A percentile compares a stretch with the other conserved stretches of the same genome.
Evolutionary conservation across 2,329 filamentous ascomycete genomes (phyloP).

Genomic region (Myriosclerotinia curreyana): DNA sequence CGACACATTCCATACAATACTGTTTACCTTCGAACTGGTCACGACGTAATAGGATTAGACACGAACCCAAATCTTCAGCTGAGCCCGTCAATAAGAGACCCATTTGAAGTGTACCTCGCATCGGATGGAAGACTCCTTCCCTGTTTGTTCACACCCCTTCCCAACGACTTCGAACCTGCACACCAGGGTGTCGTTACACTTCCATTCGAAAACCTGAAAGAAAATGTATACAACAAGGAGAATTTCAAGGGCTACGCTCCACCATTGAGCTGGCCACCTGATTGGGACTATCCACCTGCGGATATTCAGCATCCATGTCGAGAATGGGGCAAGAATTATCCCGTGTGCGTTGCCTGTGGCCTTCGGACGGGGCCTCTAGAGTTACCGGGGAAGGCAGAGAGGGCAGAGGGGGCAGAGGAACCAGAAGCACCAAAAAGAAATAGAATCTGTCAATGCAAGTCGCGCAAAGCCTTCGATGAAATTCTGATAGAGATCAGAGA

Average conservation of each 20-base stretch:
- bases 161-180: background rate
- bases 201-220: background rate
- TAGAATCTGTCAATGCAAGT: background rate
- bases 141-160: constrained; percentile 4
- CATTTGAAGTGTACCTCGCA: constrained; percentile 7
- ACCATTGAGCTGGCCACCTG: constrained; percentile 2
- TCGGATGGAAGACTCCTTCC: constrained; percentile 9
- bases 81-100: constrained; percentile 8
- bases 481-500: constrained; percentile 10
- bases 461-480: background rate
- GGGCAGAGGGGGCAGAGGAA: background rate
- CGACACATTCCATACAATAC: constrained; percentile 14
- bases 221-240: constrained; percentile 1
- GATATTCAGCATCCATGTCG: constrained; percentile 19
- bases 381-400: background rate
- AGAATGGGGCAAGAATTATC: constrained; percentile 14
- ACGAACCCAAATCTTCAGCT: background rate
- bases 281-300: constrained; percentile 16
- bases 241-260: constrained; percentile 3
- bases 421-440: background rate
- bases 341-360: constrained; percentile 14
- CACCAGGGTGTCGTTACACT: background rate
- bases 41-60: background rate
- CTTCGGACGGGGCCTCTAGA: background rate
- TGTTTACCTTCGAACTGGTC: background rate